phyloP scores from a whole-genome alignment of 345 rosid species.

The Syzygium grande region DNA sequence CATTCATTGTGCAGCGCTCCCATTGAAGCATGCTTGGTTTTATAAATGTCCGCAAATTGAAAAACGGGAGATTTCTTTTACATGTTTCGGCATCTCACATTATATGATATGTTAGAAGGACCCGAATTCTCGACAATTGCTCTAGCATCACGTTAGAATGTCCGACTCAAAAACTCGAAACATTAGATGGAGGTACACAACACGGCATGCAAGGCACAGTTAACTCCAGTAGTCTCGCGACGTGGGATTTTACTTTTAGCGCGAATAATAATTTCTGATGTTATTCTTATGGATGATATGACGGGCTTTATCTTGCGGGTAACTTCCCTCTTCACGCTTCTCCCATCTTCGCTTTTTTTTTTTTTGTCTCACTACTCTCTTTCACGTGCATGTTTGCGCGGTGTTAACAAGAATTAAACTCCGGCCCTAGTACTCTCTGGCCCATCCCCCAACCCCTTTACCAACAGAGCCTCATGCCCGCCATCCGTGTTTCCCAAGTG shows the following conservation, averaged over 20 bases:
- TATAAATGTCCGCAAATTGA: too few relatives aligned
- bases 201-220: background rate
- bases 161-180: background rate
- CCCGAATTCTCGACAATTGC: background rate
- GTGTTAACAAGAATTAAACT: too few relatives aligned
- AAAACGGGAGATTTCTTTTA: background rate
- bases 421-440: too few relatives aligned
- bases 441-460: too few relatives aligned
- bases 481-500: background rate
- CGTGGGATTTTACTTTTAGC: background rate
- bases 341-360: background rate
- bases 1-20: background rate
- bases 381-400: too few relatives aligned
- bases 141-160: background rate
- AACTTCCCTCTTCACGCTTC: too few relatives aligned
- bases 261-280: background rate
- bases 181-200: background rate
- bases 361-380: too few relatives aligned
- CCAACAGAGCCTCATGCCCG: too few relatives aligned
- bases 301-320: background rate
- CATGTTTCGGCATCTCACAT: background rate
- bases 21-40: background rate
- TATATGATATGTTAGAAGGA: background rate
- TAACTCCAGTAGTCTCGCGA: background rate
- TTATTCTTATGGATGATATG: accelerated